These are phyloP conservation scores for Boletus austroedulis DNA, from an alignment of 1,284 basidiomycete species.

Conservation along the genomic window DNA sequence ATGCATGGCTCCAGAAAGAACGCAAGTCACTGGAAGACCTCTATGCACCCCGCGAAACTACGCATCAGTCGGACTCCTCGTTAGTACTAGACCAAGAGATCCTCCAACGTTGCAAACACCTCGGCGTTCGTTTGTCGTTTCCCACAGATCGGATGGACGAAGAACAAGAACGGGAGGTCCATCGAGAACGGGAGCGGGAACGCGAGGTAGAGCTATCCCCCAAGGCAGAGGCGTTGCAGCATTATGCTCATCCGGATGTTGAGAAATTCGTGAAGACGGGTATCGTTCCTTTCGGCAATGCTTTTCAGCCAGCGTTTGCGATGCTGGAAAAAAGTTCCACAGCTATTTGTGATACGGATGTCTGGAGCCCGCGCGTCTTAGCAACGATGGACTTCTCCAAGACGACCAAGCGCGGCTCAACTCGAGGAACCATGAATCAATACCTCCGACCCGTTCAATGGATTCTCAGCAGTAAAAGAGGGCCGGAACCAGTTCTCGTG, in stretches of 20 bases:
- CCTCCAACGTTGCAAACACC: not conserved
- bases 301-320: no score
- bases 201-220: slow-evolving; percentile 2
- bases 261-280: slow-evolving; percentile 19
- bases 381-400: not conserved
- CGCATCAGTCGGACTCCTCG: no score
- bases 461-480: not conserved
- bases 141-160: not conserved
- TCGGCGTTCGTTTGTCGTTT: not conserved
- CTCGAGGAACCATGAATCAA: not conserved
- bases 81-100: not conserved
- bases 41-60: not conserved
- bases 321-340: not conserved
- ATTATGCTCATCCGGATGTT: not conserved
- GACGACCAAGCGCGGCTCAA: not conserved
- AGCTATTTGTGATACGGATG: not conserved
- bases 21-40: not conserved
- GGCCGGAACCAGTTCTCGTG: not conserved
- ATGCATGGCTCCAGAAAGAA: not conserved
- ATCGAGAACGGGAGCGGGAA: not conserved
- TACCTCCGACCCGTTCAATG: not conserved
- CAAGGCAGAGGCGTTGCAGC: not conserved
- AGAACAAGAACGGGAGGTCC: not conserved
- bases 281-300: not conserved
- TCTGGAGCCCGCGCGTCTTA: slow-evolving; percentile 10